A percentile compares a stretch with the other conserved stretches of the same genome.
Conservation (phyloP, 768 basidiomycete genomes). For the Trametopsis cervina region DNA sequence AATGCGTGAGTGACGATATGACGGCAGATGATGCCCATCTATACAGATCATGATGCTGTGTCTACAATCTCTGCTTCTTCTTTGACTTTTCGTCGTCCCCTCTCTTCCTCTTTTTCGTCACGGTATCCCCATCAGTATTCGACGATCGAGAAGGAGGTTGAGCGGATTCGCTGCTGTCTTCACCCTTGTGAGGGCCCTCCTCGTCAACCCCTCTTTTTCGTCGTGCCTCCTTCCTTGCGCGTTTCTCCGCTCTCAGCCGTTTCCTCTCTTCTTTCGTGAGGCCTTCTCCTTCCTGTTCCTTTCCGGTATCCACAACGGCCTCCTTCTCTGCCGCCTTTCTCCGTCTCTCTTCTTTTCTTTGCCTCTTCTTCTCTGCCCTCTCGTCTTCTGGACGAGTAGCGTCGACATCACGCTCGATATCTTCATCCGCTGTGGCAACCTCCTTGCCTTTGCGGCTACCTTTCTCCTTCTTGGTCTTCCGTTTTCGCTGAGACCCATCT, state of each 20-base stretch:
- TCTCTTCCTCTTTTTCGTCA: too few species aligned
- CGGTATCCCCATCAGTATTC: too few species aligned
- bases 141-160: too few species aligned
- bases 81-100: too few species aligned
- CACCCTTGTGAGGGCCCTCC: too few species aligned
- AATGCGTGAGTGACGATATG: too few species aligned
- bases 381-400: conserved; percentile 2
- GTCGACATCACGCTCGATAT: conserved; percentile 3
- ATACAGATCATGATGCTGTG: too few species aligned
- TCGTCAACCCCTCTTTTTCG: conserved; percentile 2
- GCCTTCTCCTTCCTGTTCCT: conserved; percentile 4
- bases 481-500: background rate
- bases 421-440: background rate
- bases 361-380: conserved; percentile 7
- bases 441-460: conserved; percentile 11
- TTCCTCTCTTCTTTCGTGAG: conserved; percentile 15
- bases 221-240: conserved; percentile 20
- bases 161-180: too few species aligned
- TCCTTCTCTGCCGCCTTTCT: background rate
- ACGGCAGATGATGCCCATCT: too few species aligned
- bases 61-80: too few species aligned
- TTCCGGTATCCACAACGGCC: background rate
- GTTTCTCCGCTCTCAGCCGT: conserved; percentile 19
- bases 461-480: conserved; percentile 4
- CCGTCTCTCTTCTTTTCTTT: conserved; percentile 3